phyloP scores from a whole-genome alignment of 73 alveolate genomes.

The Symbiodinium pilosum region DNA sequence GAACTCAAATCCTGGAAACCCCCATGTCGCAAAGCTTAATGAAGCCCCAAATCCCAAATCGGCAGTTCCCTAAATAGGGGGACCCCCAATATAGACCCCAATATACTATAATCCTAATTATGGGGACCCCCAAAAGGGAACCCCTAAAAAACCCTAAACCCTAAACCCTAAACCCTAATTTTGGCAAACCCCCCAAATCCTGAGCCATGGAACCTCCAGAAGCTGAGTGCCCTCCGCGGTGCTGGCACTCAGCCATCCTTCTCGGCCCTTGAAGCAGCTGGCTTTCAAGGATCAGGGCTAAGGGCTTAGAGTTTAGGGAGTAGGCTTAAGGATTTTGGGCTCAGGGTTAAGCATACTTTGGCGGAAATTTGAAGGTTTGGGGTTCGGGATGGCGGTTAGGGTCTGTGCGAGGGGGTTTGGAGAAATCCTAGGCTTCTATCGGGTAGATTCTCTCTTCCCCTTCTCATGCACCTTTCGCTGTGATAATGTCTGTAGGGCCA shows the following conservation, averaged over 20 bases:
- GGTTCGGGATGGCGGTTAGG: too few relatives aligned
- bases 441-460: too few relatives aligned
- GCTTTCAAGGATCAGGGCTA: too few relatives aligned
- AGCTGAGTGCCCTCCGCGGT: background rate
- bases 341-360: background rate
- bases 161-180: background rate
- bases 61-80: background rate
- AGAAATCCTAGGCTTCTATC: too few relatives aligned
- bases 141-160: background rate
- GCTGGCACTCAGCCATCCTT: background rate
- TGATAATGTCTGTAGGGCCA: too few relatives aligned
- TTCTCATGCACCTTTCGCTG: too few relatives aligned
- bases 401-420: too few relatives aligned
- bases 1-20: too few relatives aligned
- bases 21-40: too few relatives aligned
- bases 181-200: too few relatives aligned
- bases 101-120: background rate
- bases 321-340: background rate
- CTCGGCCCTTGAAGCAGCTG: background rate
- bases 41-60: background rate
- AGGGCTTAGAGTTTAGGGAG: too few relatives aligned
- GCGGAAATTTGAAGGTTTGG: too few relatives aligned
- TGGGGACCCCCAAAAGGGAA: background rate
- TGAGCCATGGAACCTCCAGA: background rate
- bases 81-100: background rate